Conservation (phyloP, 2,329 filamentous ascomycete species). For the Emergomyces pasteurianus region DNA sequence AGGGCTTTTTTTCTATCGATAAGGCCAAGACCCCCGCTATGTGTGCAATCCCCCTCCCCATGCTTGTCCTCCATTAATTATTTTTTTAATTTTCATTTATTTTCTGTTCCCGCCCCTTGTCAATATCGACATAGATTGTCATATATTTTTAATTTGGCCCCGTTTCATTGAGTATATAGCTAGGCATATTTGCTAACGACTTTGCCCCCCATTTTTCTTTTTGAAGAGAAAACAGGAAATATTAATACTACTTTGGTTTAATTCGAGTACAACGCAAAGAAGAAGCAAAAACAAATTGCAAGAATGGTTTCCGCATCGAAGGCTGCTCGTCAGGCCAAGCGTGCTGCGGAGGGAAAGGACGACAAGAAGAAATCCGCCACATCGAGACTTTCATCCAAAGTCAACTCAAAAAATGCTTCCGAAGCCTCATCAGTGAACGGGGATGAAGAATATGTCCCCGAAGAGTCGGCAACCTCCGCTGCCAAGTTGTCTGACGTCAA, state of each 20-base stretch:
- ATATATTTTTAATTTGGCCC: constrained; percentile 7
- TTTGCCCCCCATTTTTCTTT: constrained; percentile 4
- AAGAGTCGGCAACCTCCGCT: constrained; percentile 56
- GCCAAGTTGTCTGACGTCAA: constrained; percentile 70
- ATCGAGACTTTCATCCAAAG: constrained; percentile 58
- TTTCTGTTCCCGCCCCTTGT: neutral
- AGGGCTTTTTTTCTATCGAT: constrained; percentile 27
- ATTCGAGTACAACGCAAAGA: neutral
- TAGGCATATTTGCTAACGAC: neutral
- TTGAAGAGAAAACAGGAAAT: constrained; percentile 5
- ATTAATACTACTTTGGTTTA: neutral
- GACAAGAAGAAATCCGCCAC: constrained; percentile 65
- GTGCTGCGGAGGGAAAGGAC: constrained; percentile 56
- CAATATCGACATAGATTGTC: constrained; percentile 10
- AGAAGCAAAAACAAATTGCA: constrained; percentile 8
- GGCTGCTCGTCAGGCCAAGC: constrained; percentile 55
- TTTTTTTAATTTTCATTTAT: constrained; percentile 5
- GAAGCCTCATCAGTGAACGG: constrained; percentile 56
- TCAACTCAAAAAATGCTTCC: constrained; percentile 49
- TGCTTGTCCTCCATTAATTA: constrained; percentile 13
- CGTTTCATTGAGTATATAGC: neutral
- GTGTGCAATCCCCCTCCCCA: constrained; percentile 13
- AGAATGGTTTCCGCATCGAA: constrained; percentile 58
- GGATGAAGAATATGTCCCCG: constrained; percentile 59
- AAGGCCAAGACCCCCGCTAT: constrained; percentile 22